These are phyloP conservation scores for Limonium bicolor DNA, from an alignment of 148 eudicot genomes.

Conservation along the genomic window DNA sequence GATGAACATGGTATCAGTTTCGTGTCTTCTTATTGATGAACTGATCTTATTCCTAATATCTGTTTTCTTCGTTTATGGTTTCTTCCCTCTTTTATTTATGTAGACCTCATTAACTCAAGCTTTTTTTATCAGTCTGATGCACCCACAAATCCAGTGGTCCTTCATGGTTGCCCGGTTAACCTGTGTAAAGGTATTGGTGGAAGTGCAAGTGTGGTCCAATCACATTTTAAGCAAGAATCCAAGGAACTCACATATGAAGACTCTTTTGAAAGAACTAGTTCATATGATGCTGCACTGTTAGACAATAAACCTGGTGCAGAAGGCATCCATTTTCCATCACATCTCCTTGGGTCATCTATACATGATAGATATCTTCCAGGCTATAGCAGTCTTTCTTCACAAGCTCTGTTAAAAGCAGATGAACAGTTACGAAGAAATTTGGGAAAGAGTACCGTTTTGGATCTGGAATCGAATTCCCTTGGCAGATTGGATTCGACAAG, in stretches of 20 bases:
- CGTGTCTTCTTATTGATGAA: slow-evolving; percentile 4
- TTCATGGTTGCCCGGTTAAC: slow-evolving; percentile 17
- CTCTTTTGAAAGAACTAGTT: slow-evolving; percentile 7
- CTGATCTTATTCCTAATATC: too few species aligned
- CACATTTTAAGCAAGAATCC: slow-evolving; percentile 16
- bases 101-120: slow-evolving; percentile 11
- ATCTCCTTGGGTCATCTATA: too few species aligned
- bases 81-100: background rate
- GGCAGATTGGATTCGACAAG: slow-evolving; percentile 14
- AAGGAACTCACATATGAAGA: slow-evolving; percentile 2
- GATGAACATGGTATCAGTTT: slow-evolving; percentile 27
- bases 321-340: background rate
- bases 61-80: background rate
- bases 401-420: slow-evolving; percentile 4
- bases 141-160: slow-evolving; percentile 17
- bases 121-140: slow-evolving; percentile 31
- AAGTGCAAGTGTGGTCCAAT: slow-evolving; percentile 14
- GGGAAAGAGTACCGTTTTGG: slow-evolving; percentile 4
- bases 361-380: too few species aligned
- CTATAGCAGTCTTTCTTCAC: too few species aligned
- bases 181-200: slow-evolving; percentile 10
- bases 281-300: slow-evolving; percentile 8
- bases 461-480: slow-evolving; percentile 8
- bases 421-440: slow-evolving; percentile 3
- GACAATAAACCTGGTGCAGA: slow-evolving; percentile 6